phyloP scores from a whole-genome alignment of 331 rosid genomes.

The Prunus yedoensis region DNA sequence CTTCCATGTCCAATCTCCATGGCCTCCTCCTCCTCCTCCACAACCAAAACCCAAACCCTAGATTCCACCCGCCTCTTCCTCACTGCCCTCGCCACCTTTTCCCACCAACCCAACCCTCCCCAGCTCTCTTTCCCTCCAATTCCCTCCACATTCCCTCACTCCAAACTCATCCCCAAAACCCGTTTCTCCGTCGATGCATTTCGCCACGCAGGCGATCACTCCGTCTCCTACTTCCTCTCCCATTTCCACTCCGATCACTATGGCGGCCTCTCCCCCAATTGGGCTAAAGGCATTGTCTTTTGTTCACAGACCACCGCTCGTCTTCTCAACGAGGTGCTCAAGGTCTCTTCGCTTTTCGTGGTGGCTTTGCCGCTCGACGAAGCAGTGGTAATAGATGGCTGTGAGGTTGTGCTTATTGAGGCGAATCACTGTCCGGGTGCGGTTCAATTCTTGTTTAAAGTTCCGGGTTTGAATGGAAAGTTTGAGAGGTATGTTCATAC shows the following conservation, averaged over 20 bases:
- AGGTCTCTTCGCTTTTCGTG: slow-evolving; percentile 45
- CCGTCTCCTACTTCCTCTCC: slow-evolving; percentile 80
- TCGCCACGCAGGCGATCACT: slow-evolving; percentile 53
- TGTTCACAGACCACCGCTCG: slow-evolving; percentile 65
- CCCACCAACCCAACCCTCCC: slow-evolving; percentile 29
- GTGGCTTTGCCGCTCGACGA: slow-evolving; percentile 49
- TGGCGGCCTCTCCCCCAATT: slow-evolving; percentile 59
- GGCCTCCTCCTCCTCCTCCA: slow-evolving; percentile 23
- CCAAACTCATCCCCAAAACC: slow-evolving; percentile 75
- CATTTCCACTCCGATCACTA: slow-evolving; percentile 96
- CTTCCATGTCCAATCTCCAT: background rate
- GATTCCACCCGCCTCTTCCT: slow-evolving; percentile 50
- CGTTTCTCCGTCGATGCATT: slow-evolving; percentile 84
- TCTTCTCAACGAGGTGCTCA: slow-evolving; percentile 54
- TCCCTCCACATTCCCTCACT: slow-evolving; percentile 56
- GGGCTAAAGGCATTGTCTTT: slow-evolving; percentile 73
- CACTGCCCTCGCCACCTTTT: slow-evolving; percentile 38
- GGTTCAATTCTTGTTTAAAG: slow-evolving; percentile 68
- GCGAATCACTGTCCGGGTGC: slow-evolving; percentile 96
- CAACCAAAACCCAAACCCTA: slow-evolving; percentile 37
- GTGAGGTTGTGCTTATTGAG: slow-evolving; percentile 50
- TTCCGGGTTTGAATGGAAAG: slow-evolving; percentile 31
- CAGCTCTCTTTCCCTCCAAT: slow-evolving; percentile 34
- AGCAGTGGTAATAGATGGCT: slow-evolving; percentile 49
- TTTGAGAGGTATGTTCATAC: slow-evolving; percentile 74